These are phyloP conservation scores for Hortiboletus flavorubellus DNA, from an alignment of 768 basidiomycete species.

Conservation along the genomic window DNA sequence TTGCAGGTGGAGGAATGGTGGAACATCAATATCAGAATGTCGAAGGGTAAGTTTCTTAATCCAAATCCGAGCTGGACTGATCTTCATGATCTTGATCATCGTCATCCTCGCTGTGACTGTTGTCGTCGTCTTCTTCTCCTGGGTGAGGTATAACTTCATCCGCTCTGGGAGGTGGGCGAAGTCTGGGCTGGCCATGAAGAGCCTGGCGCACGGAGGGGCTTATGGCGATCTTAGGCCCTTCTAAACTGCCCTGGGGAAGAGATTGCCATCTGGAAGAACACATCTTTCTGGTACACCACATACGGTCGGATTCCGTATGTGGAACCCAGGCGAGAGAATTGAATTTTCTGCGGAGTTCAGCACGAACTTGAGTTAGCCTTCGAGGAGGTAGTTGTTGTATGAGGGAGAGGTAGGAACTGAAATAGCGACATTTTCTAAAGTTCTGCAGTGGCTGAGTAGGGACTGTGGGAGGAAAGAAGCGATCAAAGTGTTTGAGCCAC, in stretches of 20 bases:
- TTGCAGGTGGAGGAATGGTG: too few relatives aligned
- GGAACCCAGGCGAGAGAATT: not conserved
- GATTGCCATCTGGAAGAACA: not conserved
- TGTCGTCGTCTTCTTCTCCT: too few relatives aligned
- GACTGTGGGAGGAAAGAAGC: not conserved
- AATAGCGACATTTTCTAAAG: not conserved
- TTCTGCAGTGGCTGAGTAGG: not conserved
- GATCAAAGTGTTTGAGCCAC: not conserved
- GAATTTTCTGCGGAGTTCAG: not conserved
- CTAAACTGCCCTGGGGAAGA: too few relatives aligned
- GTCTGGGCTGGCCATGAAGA: too few relatives aligned
- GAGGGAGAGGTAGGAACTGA: not conserved
- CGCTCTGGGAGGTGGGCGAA: too few relatives aligned
- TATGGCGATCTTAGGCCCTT: not conserved
- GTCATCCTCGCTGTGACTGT: too few relatives aligned
- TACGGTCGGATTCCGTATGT: not conserved
- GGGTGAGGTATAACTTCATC: too few relatives aligned
- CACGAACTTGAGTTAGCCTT: not conserved
- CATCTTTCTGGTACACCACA: not conserved
- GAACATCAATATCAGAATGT: too few relatives aligned
- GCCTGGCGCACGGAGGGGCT: not conserved
- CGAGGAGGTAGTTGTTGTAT: not conserved
- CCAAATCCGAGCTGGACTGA: too few relatives aligned
- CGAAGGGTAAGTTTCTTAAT: too few relatives aligned
- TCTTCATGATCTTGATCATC: too few relatives aligned